Percentiles rank a stretch among this genome's conserved stretches.
These are phyloP conservation scores for Thinopyrum obtusiflorum DNA, from an alignment of 202 grass and related monocot species.

Conservation along the genomic window DNA sequence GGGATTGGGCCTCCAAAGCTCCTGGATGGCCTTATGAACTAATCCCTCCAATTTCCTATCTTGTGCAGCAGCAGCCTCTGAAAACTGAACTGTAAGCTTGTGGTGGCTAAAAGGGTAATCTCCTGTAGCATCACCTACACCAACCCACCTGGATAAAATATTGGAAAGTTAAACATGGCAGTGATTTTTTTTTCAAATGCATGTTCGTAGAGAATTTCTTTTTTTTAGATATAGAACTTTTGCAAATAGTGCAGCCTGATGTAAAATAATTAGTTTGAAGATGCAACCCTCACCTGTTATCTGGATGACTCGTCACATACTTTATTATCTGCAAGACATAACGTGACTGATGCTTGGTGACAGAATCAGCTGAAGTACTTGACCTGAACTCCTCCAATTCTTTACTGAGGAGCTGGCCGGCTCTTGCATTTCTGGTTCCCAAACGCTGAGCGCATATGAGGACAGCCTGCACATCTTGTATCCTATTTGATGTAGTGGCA, in stretches of 20 bases:
- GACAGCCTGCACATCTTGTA: constrained; percentile 89
- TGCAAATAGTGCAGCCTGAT: background rate
- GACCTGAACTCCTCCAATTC: constrained; percentile 91
- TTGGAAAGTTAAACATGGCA: constrained; percentile 12
- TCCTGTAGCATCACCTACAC: constrained; percentile 85
- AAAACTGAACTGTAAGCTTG: constrained; percentile 94
- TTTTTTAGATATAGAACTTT: background rate
- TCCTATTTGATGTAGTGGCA: constrained; percentile 73
- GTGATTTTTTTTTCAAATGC: background rate
- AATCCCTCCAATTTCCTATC: constrained; percentile 97
- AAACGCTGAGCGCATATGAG: constrained; percentile 88
- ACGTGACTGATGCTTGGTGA: constrained; percentile 91
- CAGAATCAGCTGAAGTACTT: constrained; percentile 73
- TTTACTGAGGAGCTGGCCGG: constrained; percentile 81
- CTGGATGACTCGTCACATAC: constrained; percentile 71
- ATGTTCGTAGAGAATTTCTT: background rate
- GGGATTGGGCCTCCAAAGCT: constrained; percentile 84
- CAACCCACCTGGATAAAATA: constrained; percentile 87
- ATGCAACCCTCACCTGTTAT: constrained; percentile 64
- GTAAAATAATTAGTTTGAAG: constrained; percentile 26
- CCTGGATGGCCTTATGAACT: constrained; percentile 93
- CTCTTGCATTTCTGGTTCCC: constrained; percentile 82
- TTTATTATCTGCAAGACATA: constrained; percentile 95
- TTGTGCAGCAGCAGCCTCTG: constrained; percentile 78
- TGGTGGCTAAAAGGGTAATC: constrained; percentile 99